These are phyloP conservation scores for Astrothelium macrocarpum DNA, from an alignment of 495 filamentous ascomycete species.

Conservation along the genomic window DNA sequence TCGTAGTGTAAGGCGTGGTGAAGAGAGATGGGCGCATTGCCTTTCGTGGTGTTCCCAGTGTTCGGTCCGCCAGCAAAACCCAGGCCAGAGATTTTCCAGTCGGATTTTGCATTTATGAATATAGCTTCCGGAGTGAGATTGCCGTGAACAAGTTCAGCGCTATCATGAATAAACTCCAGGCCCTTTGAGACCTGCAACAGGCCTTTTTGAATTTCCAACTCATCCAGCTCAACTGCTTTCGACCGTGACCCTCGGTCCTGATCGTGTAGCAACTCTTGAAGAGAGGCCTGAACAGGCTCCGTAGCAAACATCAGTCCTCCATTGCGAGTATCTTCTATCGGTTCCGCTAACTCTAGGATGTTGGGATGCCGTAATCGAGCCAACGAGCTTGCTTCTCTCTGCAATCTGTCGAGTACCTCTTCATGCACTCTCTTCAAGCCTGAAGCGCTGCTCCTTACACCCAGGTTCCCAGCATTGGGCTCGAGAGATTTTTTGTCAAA, in stretches of 20 bases:
- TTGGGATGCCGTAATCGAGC: conserved; percentile 82
- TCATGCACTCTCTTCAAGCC: conserved; percentile 70
- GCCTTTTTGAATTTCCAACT: conserved; percentile 95
- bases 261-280: conserved; percentile 72
- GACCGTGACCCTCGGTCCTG: conserved; percentile 78
- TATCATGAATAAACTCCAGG: conserved; percentile 92
- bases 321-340: conserved; percentile 83
- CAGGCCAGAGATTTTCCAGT: conserved; percentile 95
- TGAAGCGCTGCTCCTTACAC: conserved; percentile 49
- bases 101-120: conserved; percentile 88
- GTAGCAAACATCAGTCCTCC: conserved; percentile 95
- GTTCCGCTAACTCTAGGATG: conserved; percentile 85
- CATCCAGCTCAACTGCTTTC: conserved; percentile 88
- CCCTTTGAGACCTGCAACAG: conserved; percentile 87
- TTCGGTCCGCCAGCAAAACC: conserved; percentile 76
- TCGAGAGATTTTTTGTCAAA: conserved; percentile 86
- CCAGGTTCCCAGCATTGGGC: conserved; percentile 44
- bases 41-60: conserved; percentile 55
- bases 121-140: conserved; percentile 96
- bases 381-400: conserved; percentile 80
- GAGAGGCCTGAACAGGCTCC: conserved; percentile 75
- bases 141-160: conserved; percentile 83
- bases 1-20: conserved; percentile 78
- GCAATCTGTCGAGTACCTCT: conserved; percentile 80
- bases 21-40: conserved; percentile 64